Evolutionary conservation across 202 grass and related monocot species (phyloP), one percentile per base, ranked within the genome.

Genomic region (Panicum virgatum): DNA sequence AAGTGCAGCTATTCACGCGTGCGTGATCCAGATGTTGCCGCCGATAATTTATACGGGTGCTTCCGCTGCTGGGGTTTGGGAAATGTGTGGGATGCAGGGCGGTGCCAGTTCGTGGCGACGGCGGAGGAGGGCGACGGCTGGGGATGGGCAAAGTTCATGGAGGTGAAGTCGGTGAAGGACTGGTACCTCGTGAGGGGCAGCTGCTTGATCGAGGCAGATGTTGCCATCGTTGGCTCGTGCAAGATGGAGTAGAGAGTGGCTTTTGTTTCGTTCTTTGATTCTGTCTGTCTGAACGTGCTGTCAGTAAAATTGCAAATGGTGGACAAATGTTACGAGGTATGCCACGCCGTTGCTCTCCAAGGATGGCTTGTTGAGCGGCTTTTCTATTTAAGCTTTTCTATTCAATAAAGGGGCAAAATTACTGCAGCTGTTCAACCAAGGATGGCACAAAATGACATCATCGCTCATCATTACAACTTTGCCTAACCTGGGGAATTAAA

Each of bases 121-220:
- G 25, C 54, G 43, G n/a, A n/a, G n/a, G 42, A 74, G 12, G 60
- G 32, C 32, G 58, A 52, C 1, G 47, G 84, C 56, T 86, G 83
- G 43, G 68, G 84, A 16, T 74, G 84, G 84, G 16, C 25, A 1
- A 67, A 47, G 32, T 86, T 86, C 66, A 80, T 80, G 3, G 44
- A 37, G 23, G 16, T 57, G 25, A 26, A 74, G 69, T 27, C 39
- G 20, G 36, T 86, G 11, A 66, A 44, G 32, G 59, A 80, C 12
- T 27, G 67, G 20, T 86, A 44, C 77, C 27, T 80, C 10, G 43
- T 86, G 32, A 79, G 80, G 23, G 76, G 76, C 7, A 80, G 29
- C 44, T 86, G 84, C 14, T 57, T 47, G 40, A 80, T 86, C 5
- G 84, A 86, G 50, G 84, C 68, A 30, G 64, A 72, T 44, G 23